phyloP scores from a whole-genome alignment of 495 filamentous ascomycete genomes.

The Penicillium paxilli region DNA sequence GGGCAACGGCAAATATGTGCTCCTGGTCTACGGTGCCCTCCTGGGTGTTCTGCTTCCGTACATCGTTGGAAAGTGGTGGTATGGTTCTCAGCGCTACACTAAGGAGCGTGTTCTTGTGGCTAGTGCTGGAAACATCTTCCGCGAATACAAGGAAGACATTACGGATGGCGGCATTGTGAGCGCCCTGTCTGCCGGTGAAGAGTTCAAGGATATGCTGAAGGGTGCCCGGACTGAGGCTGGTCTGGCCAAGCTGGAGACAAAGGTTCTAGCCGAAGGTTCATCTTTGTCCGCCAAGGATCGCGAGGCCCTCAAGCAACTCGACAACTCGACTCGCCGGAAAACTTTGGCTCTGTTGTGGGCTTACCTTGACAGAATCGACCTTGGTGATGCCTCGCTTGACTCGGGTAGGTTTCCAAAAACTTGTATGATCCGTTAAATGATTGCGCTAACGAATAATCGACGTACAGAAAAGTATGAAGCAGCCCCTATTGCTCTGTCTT shows the following conservation, averaged over 20 bases:
- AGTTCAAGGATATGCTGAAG: conserved; percentile 71
- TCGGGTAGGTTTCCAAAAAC: conserved; percentile 58
- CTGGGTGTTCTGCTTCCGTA: conserved; percentile 91
- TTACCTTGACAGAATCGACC: conserved; percentile 82
- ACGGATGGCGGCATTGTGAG: conserved; percentile 75
- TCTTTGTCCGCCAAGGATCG: conserved; percentile 56
- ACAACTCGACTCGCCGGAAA: conserved; percentile 76
- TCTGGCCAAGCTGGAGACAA: conserved; percentile 77
- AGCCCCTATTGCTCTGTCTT: conserved; percentile 77
- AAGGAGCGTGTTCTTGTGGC: conserved; percentile 89
- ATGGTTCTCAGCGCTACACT: conserved; percentile 87
- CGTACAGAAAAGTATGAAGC: conserved; percentile 67
- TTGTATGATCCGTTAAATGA: neutral
- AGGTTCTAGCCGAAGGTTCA: conserved; percentile 61
- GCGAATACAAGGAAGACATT: conserved; percentile 82
- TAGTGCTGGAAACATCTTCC: conserved; percentile 91
- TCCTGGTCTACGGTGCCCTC: conserved; percentile 82
- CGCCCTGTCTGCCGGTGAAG: conserved; percentile 78
- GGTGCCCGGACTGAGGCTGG: conserved; percentile 74
- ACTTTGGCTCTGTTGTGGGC: conserved; percentile 91
- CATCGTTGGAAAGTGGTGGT: conserved; percentile 97
- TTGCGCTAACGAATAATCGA: conserved; percentile 7
- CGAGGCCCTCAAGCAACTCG: conserved; percentile 65
- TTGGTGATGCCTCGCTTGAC: conserved; percentile 69
- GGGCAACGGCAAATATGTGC: conserved; percentile 92